Base-by-base conservation (phyloP, 495 filamentous ascomycete species). In the Jackrogersella minutella region DNA sequence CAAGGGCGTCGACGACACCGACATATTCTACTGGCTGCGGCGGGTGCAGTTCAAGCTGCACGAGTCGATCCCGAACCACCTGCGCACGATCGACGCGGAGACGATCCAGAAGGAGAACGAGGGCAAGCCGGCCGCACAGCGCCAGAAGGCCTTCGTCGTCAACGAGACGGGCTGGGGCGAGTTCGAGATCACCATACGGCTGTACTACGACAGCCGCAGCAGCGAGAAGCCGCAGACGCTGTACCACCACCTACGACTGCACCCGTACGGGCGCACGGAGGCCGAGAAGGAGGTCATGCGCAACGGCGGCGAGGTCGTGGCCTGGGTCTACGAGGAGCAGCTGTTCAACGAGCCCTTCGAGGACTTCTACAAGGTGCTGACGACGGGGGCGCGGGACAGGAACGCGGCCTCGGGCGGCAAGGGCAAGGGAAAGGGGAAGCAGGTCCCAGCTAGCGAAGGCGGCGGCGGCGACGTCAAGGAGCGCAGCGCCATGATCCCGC, bases 21-120 rank as follows among this genome's bases (percentile, higher is more conserved):
- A 96, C 79, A 90, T 97, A 71, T 92, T 91, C 51, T 93, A 95
- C 80, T 99, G 95, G 91, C 85, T 98, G 66, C 92, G 93, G 57
- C 95, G 97, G 72, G 95, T 97, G 3, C 92, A 96, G 75, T 98
- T 99, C 83, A 97, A 97, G 74, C 86, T 99, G 3, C 93, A 97
- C 82, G 93, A 97, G 71, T 95, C 93, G 4, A 97, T 97, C 75
- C 86, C 91, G 33, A 93, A 97, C 73, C 88, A 89, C 63, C 81
- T 93, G 1, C 90, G 95, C 61, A 92, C 85, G 66, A 72, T 85
- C 67, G 84, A 84, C 72, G 84, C 89, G 43, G 78, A 79, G 75
- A 93, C 80, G 82, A 91, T 76, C 43, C 37, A 41, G 0, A 68
- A 68, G 33, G 72, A 72, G 47, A 70, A 70, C 24, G 72, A 74